Base-by-base conservation (phyloP, 495 filamentous ascomycete genomes). In the Talaromyces trachyspermus region DNA sequence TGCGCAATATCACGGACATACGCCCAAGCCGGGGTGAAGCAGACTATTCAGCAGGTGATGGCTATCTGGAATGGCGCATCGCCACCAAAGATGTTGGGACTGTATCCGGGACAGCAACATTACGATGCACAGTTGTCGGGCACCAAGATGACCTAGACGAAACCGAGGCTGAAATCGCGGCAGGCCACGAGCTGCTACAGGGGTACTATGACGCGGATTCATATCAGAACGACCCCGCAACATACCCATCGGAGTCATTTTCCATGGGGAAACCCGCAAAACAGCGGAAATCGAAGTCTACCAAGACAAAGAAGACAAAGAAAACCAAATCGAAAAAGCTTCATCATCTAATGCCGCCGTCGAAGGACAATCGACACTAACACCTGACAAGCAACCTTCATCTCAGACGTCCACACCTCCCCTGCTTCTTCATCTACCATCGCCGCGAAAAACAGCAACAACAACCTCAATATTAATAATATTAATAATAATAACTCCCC, bases 1-100 rank as follows among this genome's bases (percentile, higher is more conserved):
- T 96, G 37, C 82, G 88, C 45, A 96, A 90, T 58, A 74, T 98
- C n/a, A 78, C 79, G 18, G 89, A 95, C 56, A 78, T 96, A 49
- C 71, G 87, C 48, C 80, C 89, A 25, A 88, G 80, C 58, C 81
- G 80, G 54, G 92, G 92, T 18, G 92, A 99, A 46, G 87, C 88
- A 2, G 77, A 77, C 32, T 96, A 85, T 63, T 79, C 76, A 18
- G 80, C 84, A 6, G 77, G 76, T n/a, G 86, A 82, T 25, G 71
- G 74, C 29, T 60, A 74, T 2, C 71, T 99, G 2, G 86, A 94
- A 59, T 99, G 92, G 92, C 75, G 79, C 25, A 79, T 99, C 36
- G 80, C 82, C 0, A 79, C 77, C 14, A 87, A 85, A 63, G 80
- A 84, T 30, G 72, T 75, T 3, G 70, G 73, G 4, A 74, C 77